A percentile compares a stretch with the other conserved stretches of the same genome.
Conservation (phyloP, 1,139 yeast genomes). For the Yamadazyma oceani region DNA sequence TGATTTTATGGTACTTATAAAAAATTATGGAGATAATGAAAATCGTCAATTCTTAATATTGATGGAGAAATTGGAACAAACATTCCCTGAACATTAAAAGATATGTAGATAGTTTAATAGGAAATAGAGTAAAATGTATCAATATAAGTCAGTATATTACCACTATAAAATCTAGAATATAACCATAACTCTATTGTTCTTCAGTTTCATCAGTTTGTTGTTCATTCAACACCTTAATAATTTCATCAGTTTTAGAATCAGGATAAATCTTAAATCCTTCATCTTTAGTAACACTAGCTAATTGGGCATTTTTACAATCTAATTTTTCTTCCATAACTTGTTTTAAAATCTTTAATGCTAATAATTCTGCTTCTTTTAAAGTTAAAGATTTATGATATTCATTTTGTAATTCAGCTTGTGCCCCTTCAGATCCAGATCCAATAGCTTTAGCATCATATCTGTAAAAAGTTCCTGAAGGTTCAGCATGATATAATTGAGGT, state of each 20-base stretch:
- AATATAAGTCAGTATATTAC: too few relatives aligned
- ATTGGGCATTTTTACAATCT: slow-evolving; percentile 93
- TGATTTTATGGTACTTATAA: slow-evolving; percentile 55
- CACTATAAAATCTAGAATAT: slow-evolving; percentile 7
- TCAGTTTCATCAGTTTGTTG: slow-evolving; percentile 48
- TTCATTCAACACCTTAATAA: slow-evolving; percentile 73
- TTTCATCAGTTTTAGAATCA: slow-evolving; percentile 80
- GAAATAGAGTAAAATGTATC: too few relatives aligned
- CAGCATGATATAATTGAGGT: slow-evolving; percentile 97
- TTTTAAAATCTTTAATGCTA: slow-evolving; percentile 85
- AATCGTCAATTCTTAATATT: slow-evolving; percentile 56
- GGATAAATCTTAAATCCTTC: slow-evolving; percentile 85
- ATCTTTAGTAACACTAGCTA: slow-evolving; percentile 87
- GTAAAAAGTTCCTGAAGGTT: slow-evolving; percentile 97
- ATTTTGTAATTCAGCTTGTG: slow-evolving; percentile 95
- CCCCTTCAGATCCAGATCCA: slow-evolving; percentile 99
- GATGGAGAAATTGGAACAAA: slow-evolving; percentile 51
- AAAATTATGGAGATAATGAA: slow-evolving; percentile 62
- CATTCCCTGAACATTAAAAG: slow-evolving; percentile 29
- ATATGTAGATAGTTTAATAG: slow-evolving; percentile 2
- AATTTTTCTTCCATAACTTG: slow-evolving; percentile 99
- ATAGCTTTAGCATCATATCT: slow-evolving; percentile 98
- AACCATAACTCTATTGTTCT: slow-evolving; percentile 6
- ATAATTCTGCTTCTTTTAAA: slow-evolving; percentile 88
- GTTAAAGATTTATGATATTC: slow-evolving; percentile 95